Evolutionary conservation across 2,329 filamentous ascomycete genomes (phyloP).

Genomic region (Cyphellophora europaea): DNA sequence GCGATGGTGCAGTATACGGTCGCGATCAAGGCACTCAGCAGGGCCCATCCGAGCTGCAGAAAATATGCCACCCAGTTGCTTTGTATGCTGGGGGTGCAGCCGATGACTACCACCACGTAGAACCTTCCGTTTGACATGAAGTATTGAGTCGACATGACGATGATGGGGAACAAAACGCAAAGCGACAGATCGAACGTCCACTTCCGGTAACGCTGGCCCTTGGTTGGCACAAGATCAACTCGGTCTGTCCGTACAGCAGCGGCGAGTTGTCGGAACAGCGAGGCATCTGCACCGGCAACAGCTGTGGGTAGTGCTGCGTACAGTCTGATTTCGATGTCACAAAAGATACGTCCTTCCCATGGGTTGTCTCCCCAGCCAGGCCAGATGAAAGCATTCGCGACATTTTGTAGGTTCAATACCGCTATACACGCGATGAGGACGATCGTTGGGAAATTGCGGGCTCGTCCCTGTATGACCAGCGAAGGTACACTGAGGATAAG

Average conservation of each 20-base stretch:
- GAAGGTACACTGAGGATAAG: conserved; percentile 31
- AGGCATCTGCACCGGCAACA: conserved; percentile 42
- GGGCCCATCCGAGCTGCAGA: too few relatives aligned
- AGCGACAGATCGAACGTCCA: conserved; percentile 43
- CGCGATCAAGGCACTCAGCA: conserved; percentile 44
- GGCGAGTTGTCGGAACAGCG: conserved; percentile 53
- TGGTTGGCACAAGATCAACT: conserved; percentile 36
- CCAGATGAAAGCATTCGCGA: conserved; percentile 58
- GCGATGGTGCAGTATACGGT: conserved; percentile 54
- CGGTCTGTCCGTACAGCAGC: conserved; percentile 51
- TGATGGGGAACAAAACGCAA: conserved; percentile 49
- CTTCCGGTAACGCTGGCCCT: conserved; percentile 40
- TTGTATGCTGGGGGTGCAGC: too few relatives aligned
- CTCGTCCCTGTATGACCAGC: conserved; percentile 50
- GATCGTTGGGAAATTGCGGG: conserved; percentile 51
- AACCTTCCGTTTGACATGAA: too few relatives aligned
- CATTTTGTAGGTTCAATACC: conserved; percentile 47
- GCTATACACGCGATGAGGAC: conserved; percentile 48
- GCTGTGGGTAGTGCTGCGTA: conserved; percentile 44
- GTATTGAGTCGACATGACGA: conserved; percentile 49
- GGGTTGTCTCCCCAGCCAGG: conserved; percentile 43
- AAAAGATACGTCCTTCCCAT: conserved; percentile 51
- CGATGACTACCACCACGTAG: too few relatives aligned
- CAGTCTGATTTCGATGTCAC: conserved; percentile 56
- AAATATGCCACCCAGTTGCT: too few relatives aligned